These are phyloP conservation scores for Monosporascus sp. DNA, from an alignment of 2,329 filamentous ascomycete species.

Conservation along the genomic window DNA sequence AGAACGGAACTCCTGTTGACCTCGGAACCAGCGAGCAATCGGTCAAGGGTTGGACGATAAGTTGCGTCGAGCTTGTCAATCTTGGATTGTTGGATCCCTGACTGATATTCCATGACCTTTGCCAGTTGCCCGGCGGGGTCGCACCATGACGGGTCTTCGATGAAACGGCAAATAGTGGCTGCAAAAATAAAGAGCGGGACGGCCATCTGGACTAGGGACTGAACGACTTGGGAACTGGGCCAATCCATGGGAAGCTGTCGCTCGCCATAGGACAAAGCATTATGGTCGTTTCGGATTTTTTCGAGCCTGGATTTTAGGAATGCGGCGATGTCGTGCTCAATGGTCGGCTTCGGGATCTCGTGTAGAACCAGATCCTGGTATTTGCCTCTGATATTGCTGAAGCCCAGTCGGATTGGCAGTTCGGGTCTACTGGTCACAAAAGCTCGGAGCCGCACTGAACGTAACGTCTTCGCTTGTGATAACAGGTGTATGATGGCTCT, in stretches of 20 bases:
- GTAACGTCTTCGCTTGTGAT: constrained; percentile 2
- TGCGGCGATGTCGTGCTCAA: constrained; percentile 31
- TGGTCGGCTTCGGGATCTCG: constrained; percentile 21
- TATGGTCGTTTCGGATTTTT: constrained; percentile 23
- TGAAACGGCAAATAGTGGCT: constrained; percentile 22
- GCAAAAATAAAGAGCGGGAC: constrained; percentile 26
- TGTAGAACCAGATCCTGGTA: constrained; percentile 32
- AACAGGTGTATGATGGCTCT: constrained; percentile 25
- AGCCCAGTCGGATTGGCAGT: constrained; percentile 31
- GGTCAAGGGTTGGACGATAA: neutral
- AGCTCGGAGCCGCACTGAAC: constrained; percentile 20
- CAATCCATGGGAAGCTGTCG: constrained; percentile 18
- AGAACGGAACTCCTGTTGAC: constrained; percentile 9
- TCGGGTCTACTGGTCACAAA: constrained; percentile 41
- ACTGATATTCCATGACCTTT: neutral
- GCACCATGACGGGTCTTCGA: constrained; percentile 7
- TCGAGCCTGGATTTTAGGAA: constrained; percentile 28
- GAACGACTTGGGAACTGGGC: constrained; percentile 18
- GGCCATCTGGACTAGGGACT: constrained; percentile 12
- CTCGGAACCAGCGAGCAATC: constrained; percentile 12
- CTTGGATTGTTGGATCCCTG: constrained; percentile 3
- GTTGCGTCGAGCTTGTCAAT: constrained; percentile 12
- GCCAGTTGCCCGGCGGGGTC: constrained; percentile 2
- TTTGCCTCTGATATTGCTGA: constrained; percentile 21
- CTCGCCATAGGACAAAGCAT: constrained; percentile 6